Conservation (phyloP, 2,329 filamentous ascomycete genomes). For the Gaeumannomyces tritici region DNA sequence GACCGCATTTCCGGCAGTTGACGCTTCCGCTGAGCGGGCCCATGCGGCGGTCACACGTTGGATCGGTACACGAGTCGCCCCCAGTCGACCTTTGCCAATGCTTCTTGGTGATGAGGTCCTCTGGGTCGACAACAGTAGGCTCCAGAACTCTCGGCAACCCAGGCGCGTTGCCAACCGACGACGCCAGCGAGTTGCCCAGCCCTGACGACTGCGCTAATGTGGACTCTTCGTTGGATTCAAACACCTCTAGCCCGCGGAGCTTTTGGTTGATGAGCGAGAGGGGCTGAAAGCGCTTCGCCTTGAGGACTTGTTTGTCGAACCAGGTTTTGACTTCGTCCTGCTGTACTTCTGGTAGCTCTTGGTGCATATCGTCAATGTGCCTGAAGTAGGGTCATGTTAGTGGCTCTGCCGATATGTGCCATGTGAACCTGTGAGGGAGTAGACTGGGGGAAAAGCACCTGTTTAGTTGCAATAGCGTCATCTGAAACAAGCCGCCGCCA, state of each 20-base stretch:
- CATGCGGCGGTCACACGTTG: constrained; percentile 70
- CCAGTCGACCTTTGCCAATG: constrained; percentile 79
- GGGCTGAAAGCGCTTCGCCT: constrained; percentile 87
- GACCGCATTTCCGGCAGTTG: constrained; percentile 89
- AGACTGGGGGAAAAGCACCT: constrained; percentile 31
- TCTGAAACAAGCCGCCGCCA: constrained; percentile 33
- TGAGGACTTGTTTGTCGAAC: constrained; percentile 91
- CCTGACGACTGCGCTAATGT: background rate
- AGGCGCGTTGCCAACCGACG: background rate
- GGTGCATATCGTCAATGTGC: constrained; percentile 77
- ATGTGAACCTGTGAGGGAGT: background rate
- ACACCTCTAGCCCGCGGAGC: constrained; percentile 82
- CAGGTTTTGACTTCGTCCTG: constrained; percentile 95
- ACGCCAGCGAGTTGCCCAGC: background rate
- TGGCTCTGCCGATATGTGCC: background rate
- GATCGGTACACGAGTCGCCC: constrained; percentile 78
- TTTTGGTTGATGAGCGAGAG: constrained; percentile 89
- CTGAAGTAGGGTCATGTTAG: constrained; percentile 11
- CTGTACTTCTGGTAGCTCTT: constrained; percentile 77
- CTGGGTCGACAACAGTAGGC: constrained; percentile 56
- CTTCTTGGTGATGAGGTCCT: constrained; percentile 75
- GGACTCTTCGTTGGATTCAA: constrained; percentile 69
- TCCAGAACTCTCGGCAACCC: constrained; percentile 9
- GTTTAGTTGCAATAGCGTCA: constrained; percentile 89
- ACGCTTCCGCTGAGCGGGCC: constrained; percentile 74